phyloP scores from a whole-genome alignment of 164 flowering plant genomes.

The Berberis vulgaris region DNA sequence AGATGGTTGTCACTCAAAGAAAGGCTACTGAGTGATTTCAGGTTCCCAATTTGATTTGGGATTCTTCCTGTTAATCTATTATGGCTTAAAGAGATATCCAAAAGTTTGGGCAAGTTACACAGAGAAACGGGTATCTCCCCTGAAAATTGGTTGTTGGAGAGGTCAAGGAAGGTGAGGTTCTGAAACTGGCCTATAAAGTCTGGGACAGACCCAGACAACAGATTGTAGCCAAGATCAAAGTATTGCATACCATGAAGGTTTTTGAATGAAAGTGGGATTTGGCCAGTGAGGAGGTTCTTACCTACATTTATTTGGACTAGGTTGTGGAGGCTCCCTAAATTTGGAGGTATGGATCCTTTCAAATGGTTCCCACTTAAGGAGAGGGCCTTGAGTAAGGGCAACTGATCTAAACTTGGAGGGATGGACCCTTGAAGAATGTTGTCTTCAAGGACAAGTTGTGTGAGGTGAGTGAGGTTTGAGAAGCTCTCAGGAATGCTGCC shows the following conservation, averaged over 20 bases:
- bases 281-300: constrained; percentile 52
- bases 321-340: constrained; percentile 40
- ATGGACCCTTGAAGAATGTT: constrained; percentile 57
- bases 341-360: constrained; percentile 55
- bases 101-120: constrained; percentile 32
- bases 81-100: constrained; percentile 47
- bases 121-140: constrained; percentile 62
- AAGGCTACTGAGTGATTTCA: constrained; percentile 58
- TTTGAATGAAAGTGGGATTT: constrained; percentile 49
- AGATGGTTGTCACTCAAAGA: constrained; percentile 48
- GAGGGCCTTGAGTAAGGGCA: constrained; percentile 43
- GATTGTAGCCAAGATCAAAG: constrained; percentile 74
- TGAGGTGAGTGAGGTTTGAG: constrained; percentile 44
- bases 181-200: constrained; percentile 47
- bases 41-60: constrained; percentile 49
- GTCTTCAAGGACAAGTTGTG: constrained; percentile 67
- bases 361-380: constrained; percentile 61
- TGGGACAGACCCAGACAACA: constrained; percentile 59
- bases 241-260: constrained; percentile 40
- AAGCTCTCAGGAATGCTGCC: constrained; percentile 68
- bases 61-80: constrained; percentile 63
- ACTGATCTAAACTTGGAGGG: constrained; percentile 54
- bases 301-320: constrained; percentile 49
- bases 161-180: constrained; percentile 54
- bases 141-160: constrained; percentile 61